Evolutionary conservation across 768 basidiomycete species (phyloP).

Genomic region (Tricholoma terreum): DNA sequence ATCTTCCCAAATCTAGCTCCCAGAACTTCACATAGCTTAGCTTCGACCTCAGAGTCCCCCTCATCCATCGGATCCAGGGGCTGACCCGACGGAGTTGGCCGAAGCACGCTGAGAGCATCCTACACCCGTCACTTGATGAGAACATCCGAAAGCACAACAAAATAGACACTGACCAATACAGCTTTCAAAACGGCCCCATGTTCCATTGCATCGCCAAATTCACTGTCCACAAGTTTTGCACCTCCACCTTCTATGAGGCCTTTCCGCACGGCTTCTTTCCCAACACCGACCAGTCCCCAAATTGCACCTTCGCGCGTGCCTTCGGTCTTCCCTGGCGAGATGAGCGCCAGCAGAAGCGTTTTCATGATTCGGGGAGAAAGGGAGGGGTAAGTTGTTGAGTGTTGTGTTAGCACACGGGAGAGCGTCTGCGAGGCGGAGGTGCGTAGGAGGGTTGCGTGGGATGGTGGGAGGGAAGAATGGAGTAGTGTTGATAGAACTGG

Average conservation of each 20-base stretch:
- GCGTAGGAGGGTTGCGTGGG: slow-evolving; percentile 52
- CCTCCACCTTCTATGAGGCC: slow-evolving; percentile 81
- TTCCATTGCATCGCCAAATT: slow-evolving; percentile 45
- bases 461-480: slow-evolving; percentile 76
- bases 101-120: slow-evolving; percentile 63
- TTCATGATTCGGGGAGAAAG: slow-evolving; percentile 90
- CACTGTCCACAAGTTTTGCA: slow-evolving; percentile 68
- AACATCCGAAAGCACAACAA: neutral
- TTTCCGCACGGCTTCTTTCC: slow-evolving; percentile 80
- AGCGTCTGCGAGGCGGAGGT: slow-evolving; percentile 82
- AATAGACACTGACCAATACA: slow-evolving; percentile 49
- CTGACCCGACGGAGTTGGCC: slow-evolving; percentile 47
- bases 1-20: slow-evolving; percentile 51
- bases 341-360: slow-evolving; percentile 84
- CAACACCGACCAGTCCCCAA: slow-evolving; percentile 58
- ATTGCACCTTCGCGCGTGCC: slow-evolving; percentile 91
- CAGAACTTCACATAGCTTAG: slow-evolving; percentile 43
- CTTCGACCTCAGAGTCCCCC: slow-evolving; percentile 45
- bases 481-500: slow-evolving; percentile 53
- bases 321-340: slow-evolving; percentile 64
- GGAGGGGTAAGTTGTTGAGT: slow-evolving; percentile 86
- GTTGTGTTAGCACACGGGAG: slow-evolving; percentile 74
- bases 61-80: slow-evolving; percentile 37
- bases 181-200: slow-evolving; percentile 49
- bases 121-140: slow-evolving; percentile 18